Evolutionary conservation across 1,139 yeast genomes (phyloP), one percentile per base, ranked within the genome.

Genomic region (Kurtzmaniella quercitrusa): DNA sequence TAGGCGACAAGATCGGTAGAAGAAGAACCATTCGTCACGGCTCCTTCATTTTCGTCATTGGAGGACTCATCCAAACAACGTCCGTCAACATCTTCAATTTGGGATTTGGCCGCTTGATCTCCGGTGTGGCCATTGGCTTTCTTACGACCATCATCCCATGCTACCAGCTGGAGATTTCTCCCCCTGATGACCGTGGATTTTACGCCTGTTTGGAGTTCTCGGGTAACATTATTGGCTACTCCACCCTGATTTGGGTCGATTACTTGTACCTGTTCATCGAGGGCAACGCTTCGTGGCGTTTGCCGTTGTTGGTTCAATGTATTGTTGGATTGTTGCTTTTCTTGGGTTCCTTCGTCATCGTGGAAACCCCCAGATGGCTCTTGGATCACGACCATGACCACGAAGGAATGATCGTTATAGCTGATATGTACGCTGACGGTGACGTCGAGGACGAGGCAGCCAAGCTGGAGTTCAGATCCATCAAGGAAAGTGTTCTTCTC

Each of bases 111-210:
- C 74, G 98, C 52, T 74, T 89, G 40, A 74, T 90, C 37, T 79
- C 91, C 39, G 97, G 97, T 58, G 55, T 90, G 33, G 96, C 96
- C 14, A 91, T 91, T 39, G 98, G 97, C 11, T 75, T 88, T 57
- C 72, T 91, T 45, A 85, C 95, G n/a, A 88, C 96, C 6, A 88
- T 90, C 43, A 94, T 93, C n/a, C 97, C 98, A 0, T 88, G 93
- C 41, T 91, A 89, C 62, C 96, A 90, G 65, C 79, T 89, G 6
- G 98, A 91, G 60, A 88, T 91, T 47, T 82, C 94, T 34, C 95
- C 95, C 14, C 90, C 96, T 1, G 85, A 85, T 50, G 87, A 85
- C 52, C 74, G 98, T 48, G 98, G 98, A 1, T 80, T 85, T 56
- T 77, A 88, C 46, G 96, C 96, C 0, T 89, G 96, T 57, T 82